Conservation (phyloP, 2,329 filamentous ascomycete species). For the Fusarium sp. region DNA sequence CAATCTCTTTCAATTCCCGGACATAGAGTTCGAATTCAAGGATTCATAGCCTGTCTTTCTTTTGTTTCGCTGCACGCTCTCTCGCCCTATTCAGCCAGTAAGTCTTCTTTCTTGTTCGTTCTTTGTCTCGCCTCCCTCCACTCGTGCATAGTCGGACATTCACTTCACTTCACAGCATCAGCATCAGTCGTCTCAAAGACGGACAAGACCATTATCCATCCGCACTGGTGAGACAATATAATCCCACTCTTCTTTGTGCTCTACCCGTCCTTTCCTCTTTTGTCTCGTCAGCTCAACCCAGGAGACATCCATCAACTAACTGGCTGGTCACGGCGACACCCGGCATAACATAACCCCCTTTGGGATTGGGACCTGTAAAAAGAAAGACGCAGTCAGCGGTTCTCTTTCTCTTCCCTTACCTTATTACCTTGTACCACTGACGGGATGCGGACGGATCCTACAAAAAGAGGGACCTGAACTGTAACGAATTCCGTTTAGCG, state of each 20-base stretch:
- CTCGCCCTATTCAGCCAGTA: slow-evolving; percentile 1
- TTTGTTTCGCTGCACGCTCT: slow-evolving; percentile 4
- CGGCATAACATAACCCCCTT: slow-evolving; percentile 7
- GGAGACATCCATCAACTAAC: slow-evolving; percentile 17
- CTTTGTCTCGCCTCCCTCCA: slow-evolving; percentile 22
- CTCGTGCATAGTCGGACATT: slow-evolving; percentile 23
- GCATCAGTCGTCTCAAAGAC: slow-evolving; percentile 17
- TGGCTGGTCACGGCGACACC: slow-evolving; percentile 24
- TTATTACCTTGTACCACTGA: slow-evolving; percentile 10
- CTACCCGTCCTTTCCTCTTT: slow-evolving; percentile 4
- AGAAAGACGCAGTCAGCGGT: slow-evolving; percentile 15
- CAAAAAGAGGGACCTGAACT: slow-evolving; percentile 25
- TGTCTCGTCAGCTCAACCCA: slow-evolving; percentile 16
- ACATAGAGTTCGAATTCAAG: slow-evolving; percentile 4
- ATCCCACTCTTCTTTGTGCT: slow-evolving; percentile 14
- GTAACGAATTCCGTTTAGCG: slow-evolving; percentile 47
- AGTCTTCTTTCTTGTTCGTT: not conserved
- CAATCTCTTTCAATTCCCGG: slow-evolving; percentile 1
- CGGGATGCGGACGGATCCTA: slow-evolving; percentile 10
- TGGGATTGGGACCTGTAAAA: slow-evolving; percentile 3
- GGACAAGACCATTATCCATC: slow-evolving; percentile 27
- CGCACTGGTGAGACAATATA: slow-evolving; percentile 35
- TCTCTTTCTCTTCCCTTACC: not conserved
- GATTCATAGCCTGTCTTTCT: slow-evolving; percentile 5
- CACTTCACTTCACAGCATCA: slow-evolving; percentile 9